Evolutionary conservation across 306 rosid genomes (phyloP).

Genomic region (Ormosia emarginata): DNA sequence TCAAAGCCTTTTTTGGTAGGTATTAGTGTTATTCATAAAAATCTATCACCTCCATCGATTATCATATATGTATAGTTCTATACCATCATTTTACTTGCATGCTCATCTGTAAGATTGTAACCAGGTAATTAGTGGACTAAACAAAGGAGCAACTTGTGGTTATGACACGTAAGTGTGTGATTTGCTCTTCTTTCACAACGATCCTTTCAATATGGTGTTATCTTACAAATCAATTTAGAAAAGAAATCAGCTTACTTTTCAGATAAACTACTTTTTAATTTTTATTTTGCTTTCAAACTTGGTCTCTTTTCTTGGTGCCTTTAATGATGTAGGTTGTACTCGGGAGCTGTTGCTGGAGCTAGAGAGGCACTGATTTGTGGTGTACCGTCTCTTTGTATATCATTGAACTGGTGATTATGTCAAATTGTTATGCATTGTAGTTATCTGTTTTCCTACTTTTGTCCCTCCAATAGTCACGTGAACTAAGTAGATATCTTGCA

Average conservation of each 20-base stretch:
- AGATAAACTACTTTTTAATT: not conserved
- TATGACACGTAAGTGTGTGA: slow-evolving; percentile 38
- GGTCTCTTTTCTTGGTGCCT: not conserved
- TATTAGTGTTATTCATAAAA: not conserved
- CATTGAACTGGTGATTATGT: slow-evolving; percentile 42
- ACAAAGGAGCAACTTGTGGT: slow-evolving; percentile 54
- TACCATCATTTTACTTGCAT: not conserved
- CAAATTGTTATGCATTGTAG: not conserved
- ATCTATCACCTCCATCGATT: not conserved
- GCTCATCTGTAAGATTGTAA: not conserved
- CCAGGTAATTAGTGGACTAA: slow-evolving; percentile 59
- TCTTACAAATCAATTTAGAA: not conserved
- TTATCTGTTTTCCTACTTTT: not conserved
- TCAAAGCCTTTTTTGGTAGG: slow-evolving; percentile 50
- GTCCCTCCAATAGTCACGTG: not conserved
- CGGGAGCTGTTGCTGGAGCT: slow-evolving; percentile 58
- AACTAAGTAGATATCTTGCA: not conserved
- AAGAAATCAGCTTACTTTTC: not conserved
- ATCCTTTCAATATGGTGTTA: not conserved
- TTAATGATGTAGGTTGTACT: slow-evolving; percentile 35
- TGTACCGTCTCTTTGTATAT: slow-evolving; percentile 51
- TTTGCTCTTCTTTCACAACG: not conserved
- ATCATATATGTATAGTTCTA: too few relatives aligned
- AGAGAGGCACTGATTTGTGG: slow-evolving; percentile 59
- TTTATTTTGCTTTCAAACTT: not conserved